Conservation (phyloP, 805 yeast species). For the Kazachstania africana region DNA sequence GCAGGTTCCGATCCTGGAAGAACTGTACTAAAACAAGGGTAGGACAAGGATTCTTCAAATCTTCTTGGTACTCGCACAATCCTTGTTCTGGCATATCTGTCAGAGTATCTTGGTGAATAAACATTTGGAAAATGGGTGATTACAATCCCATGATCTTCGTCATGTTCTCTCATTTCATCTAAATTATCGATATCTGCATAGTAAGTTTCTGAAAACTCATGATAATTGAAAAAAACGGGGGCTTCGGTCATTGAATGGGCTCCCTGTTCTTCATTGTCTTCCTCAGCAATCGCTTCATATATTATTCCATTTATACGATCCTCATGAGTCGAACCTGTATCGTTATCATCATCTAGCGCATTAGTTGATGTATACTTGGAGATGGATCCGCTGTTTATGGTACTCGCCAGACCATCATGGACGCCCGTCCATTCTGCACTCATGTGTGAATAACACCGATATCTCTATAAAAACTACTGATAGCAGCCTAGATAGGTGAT, state of each 20-base stretch:
- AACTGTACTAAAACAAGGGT: conserved; percentile 44
- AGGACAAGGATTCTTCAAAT: conserved; percentile 26
- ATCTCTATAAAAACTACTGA: too few species aligned
- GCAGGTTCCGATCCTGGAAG: conserved; percentile 58
- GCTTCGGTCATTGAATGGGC: too few species aligned
- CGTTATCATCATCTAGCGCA: neutral
- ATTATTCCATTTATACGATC: neutral
- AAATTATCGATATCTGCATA: conserved; percentile 17
- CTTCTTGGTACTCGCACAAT: conserved; percentile 56
- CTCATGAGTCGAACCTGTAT: too few species aligned
- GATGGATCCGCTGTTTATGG: neutral
- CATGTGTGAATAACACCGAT: neutral
- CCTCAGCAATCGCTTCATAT: neutral
- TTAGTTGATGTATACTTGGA: neutral
- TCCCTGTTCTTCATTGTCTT: neutral
- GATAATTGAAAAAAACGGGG: conserved; percentile 51
- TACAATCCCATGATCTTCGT: conserved; percentile 30
- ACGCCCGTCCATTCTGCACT: neutral
- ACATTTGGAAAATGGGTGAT: conserved; percentile 60
- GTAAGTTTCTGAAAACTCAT: conserved; percentile 38
- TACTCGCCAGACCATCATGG: neutral
- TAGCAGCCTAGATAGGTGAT: too few species aligned
- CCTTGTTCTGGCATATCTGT: conserved; percentile 31
- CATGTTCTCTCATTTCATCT: conserved; percentile 11
- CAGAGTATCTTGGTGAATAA: conserved; percentile 28